Base-by-base conservation (phyloP, 345 rosid species). In the Melastoma malabathricum region DNA sequence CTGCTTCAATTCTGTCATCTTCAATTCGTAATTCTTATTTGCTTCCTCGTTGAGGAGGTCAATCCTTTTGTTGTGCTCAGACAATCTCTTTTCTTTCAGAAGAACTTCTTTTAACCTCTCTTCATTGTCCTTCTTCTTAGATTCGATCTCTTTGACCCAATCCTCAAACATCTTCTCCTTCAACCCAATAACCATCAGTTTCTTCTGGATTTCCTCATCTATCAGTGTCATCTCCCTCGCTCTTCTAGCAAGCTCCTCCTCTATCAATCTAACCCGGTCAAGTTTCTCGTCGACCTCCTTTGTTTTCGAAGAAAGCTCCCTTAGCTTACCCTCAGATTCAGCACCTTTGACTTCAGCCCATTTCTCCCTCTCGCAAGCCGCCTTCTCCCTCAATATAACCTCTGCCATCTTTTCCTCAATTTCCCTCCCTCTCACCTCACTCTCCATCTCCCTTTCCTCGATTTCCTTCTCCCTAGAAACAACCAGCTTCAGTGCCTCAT, bases 41-140 rank as follows among this genome's bases (percentile, higher is more conserved):
- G 3, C 31, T 3, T 27, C 20, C 48, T 56, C 54, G 43, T 60
- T 47, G 41, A 46, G 66, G 44, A 18, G 15, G 54, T 68, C 71
- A 44, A 18, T 29, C 4, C 67, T 64, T 52, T 54, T 38, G 16
- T 23, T 51, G 41, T 22, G 48, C 14, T 61, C 59, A 23, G 38
- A 48, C 20, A 70, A 48, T 16, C 52, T 15, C 60, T 58, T 52
- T 25, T 31, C 54, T 46, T 69, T 56, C 13, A 50, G 6, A 20
- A 47, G 52, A 34, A 64, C 23, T 41, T 38, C 61, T 55, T 15
- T 44, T 25, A 48, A 39, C n/a, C 56, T 60, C 49, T 41, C 56
- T 47, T 29, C 47, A n/a, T 58, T 58, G 23, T 67, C 51, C 43
- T 61, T 66, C 69, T 69, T 61, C 56, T 68, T 62, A 27, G 29